Evolutionary conservation across 1,139 yeast genomes (phyloP), one percentile per base, ranked within the genome.

Genomic region (Candida tropicalis): DNA sequence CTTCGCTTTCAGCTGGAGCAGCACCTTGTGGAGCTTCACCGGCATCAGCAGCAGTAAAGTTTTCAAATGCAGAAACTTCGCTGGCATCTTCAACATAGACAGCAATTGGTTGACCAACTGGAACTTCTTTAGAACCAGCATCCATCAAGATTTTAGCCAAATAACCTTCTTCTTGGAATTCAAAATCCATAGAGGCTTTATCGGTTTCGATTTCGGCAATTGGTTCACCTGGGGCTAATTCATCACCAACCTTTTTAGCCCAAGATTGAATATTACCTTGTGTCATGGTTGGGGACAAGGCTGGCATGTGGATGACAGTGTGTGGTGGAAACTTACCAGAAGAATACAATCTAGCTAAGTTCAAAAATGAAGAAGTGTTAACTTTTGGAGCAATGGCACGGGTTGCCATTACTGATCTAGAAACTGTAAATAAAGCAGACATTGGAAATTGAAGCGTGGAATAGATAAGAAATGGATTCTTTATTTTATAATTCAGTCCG

Each of bases 151-250:
- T 84, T 77, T 93, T 88, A 54, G 99, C 98, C 62, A 93, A 75
- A 73, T 65, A 90, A 47, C 99, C 99, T 47, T 95, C 99, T 58
- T 95, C 99, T 74, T 91, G 98, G 77, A 93, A 93, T 72, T 93
- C 99, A 60, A 90, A 93, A 71, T 95, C 99, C 97, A 93, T 93
- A 52, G 91, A 86, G 46, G 99, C 99, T 77, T 93, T 93, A 68
- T 93, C 99, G 54, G 99, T 93, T 73, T 93, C 99, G 54, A 93
- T 86, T 69, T 93, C 99, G 45, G 97, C 97, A 56, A 93, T 81
- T 44, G 95, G 84, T 63, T 91, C 97, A 66, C 99, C 98, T 23
- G 97, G 95, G 22, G 77, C 57, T 56, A 93, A 80, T 66, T 81
- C 70, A 63, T 93, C 98, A 60, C 99, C 99, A 41, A 84, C 89